phyloP scores from a whole-genome alignment of 176 grass and related monocot genomes.

The Calamus simplicifolius region DNA sequence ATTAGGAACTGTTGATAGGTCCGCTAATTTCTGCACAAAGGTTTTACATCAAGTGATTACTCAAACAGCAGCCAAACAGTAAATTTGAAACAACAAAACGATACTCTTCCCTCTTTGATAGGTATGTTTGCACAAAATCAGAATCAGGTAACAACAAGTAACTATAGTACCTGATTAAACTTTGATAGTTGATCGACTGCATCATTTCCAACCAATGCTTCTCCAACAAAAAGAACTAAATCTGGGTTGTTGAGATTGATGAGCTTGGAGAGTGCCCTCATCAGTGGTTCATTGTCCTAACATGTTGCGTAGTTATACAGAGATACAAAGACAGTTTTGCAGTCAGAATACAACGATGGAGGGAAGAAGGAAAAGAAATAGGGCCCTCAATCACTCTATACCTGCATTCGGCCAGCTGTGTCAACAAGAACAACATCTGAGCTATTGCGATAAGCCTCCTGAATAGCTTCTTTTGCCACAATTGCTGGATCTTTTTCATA shows the following conservation, averaged over 20 bases:
- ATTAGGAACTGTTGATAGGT: slow-evolving; percentile 66
- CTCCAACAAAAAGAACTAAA: slow-evolving; percentile 88
- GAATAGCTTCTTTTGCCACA: slow-evolving; percentile 87
- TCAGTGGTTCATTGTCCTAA: slow-evolving; percentile 95
- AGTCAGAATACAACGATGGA: neutral
- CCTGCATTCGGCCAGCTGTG: slow-evolving; percentile 92
- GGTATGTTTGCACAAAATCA: no score
- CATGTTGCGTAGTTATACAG: slow-evolving; percentile 2
- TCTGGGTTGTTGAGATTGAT: slow-evolving; percentile 93
- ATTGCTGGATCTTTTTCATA: slow-evolving; percentile 93
- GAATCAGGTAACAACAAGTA: neutral
- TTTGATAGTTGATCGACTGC: slow-evolving; percentile 90
- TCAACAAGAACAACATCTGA: slow-evolving; percentile 93
- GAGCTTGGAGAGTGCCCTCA: slow-evolving; percentile 94
- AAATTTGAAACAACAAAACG: no score
- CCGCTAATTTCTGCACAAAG: slow-evolving; percentile 72
- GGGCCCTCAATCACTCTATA: slow-evolving; percentile 11
- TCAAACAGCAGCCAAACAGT: no score
- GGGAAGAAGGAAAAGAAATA: neutral
- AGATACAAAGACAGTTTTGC: slow-evolving; percentile 6
- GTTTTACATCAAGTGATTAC: no score
- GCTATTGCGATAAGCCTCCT: slow-evolving; percentile 66
- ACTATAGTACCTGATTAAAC: slow-evolving; percentile 60
- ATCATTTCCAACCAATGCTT: slow-evolving; percentile 93
- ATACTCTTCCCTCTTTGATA: no score